Conservation (phyloP, 352 stramenopile genomes). For the Phytopythium mirpurense region DNA sequence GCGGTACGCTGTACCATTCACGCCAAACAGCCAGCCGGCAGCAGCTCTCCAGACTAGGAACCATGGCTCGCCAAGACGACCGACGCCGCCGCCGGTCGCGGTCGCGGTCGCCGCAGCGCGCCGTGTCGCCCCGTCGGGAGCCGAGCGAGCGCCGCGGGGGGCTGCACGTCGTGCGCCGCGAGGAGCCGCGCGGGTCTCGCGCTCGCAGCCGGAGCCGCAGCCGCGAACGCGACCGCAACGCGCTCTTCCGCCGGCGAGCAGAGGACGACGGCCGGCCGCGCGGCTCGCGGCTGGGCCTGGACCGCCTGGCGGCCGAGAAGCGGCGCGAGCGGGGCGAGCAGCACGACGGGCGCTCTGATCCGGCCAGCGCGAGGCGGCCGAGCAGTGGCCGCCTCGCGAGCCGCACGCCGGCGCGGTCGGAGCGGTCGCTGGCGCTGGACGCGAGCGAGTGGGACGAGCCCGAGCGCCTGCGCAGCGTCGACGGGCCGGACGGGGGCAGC, state of each 20-base stretch:
- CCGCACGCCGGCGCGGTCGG: constrained; percentile 18
- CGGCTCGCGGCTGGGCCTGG: constrained; percentile 49
- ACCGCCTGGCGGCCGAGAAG: constrained; percentile 59
- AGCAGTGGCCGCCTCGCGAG: constrained; percentile 14
- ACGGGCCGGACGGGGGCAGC: neutral
- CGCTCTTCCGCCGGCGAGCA: neutral
- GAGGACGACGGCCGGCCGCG: constrained; percentile 7
- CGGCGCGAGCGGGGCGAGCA: constrained; percentile 24
- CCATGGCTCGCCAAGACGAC: constrained; percentile 1
- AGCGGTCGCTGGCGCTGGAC: constrained; percentile 32
- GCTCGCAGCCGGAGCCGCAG: constrained; percentile 1
- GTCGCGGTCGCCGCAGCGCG: neutral
- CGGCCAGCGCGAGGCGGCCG: neutral
- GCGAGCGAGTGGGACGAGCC: constrained; percentile 74
- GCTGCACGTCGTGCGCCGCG: constrained; percentile 27
- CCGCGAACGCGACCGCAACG: constrained; percentile 7
- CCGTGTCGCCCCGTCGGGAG: neutral
- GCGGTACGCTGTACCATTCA: neutral
- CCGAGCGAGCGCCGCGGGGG: constrained; percentile 9
- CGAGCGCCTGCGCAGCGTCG: constrained; percentile 54
- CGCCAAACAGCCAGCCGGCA: no score
- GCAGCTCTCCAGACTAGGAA: no score
- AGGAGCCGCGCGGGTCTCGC: neutral
- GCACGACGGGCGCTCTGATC: no score
- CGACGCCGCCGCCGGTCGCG: neutral